A percentile compares a stretch with the other conserved stretches of the same genome.
phyloP scores from a whole-genome alignment of 2,329 filamentous ascomycete genomes.

The Alternaria triticina region DNA sequence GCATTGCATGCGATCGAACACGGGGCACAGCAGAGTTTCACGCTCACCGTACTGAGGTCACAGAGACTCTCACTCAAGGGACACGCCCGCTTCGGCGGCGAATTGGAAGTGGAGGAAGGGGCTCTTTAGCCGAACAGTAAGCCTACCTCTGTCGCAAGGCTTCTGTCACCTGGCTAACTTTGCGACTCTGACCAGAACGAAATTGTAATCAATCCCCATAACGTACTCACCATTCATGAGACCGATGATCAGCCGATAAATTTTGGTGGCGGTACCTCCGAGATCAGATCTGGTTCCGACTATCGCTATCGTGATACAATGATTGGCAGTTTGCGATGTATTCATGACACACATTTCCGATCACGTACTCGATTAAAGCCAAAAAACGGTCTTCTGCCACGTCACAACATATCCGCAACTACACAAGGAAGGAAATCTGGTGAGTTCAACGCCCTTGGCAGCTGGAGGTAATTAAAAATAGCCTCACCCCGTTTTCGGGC shows the following conservation, averaged over 20 bases:
- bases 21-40: neutral
- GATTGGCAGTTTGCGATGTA: neutral
- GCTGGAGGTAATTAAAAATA: neutral
- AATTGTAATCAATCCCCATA: conserved; percentile 11
- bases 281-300: neutral
- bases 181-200: conserved; percentile 5
- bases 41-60: neutral
- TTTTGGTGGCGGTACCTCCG: neutral
- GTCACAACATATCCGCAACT: neutral
- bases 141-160: conserved; percentile 1
- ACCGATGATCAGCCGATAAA: neutral
- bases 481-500: neutral
- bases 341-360: neutral
- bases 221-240: neutral
- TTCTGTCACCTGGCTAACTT: neutral
- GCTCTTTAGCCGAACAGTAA: conserved; percentile 41
- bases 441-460: neutral
- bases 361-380: neutral
- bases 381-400: neutral
- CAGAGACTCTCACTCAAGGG: neutral
- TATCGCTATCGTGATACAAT: neutral
- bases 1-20: neutral
- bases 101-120: conserved; percentile 45
- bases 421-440: neutral
- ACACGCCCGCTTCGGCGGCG: conserved; percentile 23